A percentile compares a stretch with the other conserved stretches of the same genome.
These are phyloP conservation scores for Alternaria dauci DNA, from an alignment of 2,329 filamentous ascomycete genomes.

Conservation along the genomic window DNA sequence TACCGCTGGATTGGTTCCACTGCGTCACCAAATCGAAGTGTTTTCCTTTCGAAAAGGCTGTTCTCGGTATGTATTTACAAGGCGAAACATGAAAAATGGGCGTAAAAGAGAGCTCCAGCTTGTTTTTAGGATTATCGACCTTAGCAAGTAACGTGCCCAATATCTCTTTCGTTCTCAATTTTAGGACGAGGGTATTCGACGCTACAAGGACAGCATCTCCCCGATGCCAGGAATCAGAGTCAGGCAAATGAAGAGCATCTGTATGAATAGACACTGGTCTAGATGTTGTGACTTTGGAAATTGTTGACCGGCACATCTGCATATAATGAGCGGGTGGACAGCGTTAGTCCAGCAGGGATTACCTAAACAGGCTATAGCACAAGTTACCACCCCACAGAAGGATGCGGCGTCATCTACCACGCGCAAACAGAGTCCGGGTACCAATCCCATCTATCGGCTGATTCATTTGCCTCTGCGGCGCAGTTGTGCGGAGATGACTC, in stretches of 20 bases:
- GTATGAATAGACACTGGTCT: not conserved
- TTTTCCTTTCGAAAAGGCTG: not conserved
- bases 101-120: not conserved
- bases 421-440: not conserved
- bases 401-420: not conserved
- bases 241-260: not conserved
- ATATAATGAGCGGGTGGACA: not conserved
- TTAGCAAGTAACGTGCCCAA: not conserved
- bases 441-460: not conserved
- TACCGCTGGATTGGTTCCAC: not conserved
- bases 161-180: no score
- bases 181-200: no score
- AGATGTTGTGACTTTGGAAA: not conserved
- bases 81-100: not conserved
- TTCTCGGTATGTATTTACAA: not conserved
- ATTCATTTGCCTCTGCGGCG: not conserved
- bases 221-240: not conserved
- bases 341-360: not conserved
- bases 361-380: not conserved
- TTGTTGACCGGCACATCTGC: not conserved
- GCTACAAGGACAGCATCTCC: not conserved
- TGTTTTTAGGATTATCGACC: not conserved
- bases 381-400: not conserved
- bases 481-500: not conserved
- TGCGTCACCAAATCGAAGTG: not conserved